Evolutionary conservation across 2,329 filamentous ascomycete genomes (phyloP), one percentile per base, ranked within the genome.

Genomic region (Rutstroemia sp.): DNA sequence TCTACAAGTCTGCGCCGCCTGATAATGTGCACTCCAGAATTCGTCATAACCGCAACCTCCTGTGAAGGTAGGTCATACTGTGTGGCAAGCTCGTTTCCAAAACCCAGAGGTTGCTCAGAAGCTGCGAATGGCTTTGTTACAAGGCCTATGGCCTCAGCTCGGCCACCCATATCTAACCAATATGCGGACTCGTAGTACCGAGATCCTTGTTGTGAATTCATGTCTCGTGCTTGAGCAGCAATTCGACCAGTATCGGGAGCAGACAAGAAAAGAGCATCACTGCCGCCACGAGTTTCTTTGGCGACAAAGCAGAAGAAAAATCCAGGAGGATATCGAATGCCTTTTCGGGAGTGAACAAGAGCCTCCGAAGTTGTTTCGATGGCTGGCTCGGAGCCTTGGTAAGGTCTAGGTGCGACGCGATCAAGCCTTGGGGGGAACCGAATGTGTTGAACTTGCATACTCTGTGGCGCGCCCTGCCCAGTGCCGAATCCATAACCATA

Each of bases 361-460:
- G 74, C 72, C 51, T 72, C 72, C 52, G 77, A 82, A 61, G 77
- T 74, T 1, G 61, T 64, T 37, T 70, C 65, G 6, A 65, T 65
- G 12, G 62, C 53, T 27, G 61, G 57, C 47, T 67, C 64, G 6
- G 55, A 57, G n/a, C 57, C 54, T 53, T 58, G 47, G 37, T 61
- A 63, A 62, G 56, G 59, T 62, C 62, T 48, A 53, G 60, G 60
- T 61, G 60, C 60, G 71, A 55, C 64, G 23, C 59, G 62, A 49
- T 56, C 69, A 47, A 58, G 63, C 41, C 75, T 71, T 0, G 94
- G 94, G 1, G 95, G 94, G 58, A 96, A 95, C 69, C 94, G 95
- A 71, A 99, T 90, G 67, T 95, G 94, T 64, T 95, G 88, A n/a
- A 96, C 85, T 71, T 96, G 92, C 90, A 99, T 96, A 72, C 90